phyloP scores from a whole-genome alignment of 192 early-diverging fungal genomes.

The Rhizophagus sp. region DNA sequence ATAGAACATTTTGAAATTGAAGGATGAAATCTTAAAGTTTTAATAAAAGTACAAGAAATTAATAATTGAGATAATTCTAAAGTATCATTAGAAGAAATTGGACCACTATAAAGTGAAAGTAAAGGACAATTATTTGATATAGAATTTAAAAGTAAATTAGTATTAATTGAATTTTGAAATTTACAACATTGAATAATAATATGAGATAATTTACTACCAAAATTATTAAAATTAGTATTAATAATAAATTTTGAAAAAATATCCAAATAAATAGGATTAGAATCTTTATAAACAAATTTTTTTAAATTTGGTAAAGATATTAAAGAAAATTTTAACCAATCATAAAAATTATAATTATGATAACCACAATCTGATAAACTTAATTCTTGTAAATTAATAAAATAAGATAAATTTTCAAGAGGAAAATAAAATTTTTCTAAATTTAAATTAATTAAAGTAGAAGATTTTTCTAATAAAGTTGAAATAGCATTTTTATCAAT shows the following conservation, averaged over 20 bases:
- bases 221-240: neutral
- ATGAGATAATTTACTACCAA: neutral
- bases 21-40: neutral
- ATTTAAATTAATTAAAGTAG: neutral
- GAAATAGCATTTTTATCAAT: neutral
- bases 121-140: neutral
- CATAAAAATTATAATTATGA: neutral
- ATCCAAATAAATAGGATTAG: neutral
- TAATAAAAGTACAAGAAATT: neutral
- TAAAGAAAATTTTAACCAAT: neutral
- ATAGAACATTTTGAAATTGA: neutral
- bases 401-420: neutral
- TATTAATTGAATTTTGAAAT: neutral
- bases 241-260: neutral
- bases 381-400: neutral
- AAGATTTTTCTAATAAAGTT: neutral
- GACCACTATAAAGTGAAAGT: neutral
- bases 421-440: neutral
- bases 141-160: neutral
- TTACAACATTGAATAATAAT: neutral
- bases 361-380: neutral
- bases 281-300: neutral
- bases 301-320: neutral
- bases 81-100: neutral
- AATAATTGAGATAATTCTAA: neutral